Conservation (phyloP, 495 filamentous ascomycete species). For the Tirmania nivea region DNA sequence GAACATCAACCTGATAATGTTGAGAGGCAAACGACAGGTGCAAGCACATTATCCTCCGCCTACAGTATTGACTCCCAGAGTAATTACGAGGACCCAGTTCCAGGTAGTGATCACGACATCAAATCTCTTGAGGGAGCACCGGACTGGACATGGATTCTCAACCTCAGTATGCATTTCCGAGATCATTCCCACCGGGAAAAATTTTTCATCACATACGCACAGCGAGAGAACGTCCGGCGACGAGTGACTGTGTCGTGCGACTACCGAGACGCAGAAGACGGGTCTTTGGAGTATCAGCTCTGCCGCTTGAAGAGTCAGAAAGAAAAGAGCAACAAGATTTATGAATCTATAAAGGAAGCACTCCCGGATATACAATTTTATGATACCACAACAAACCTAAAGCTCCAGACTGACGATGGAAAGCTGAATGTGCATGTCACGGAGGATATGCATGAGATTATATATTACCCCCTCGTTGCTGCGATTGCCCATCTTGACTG, state of each 20-base stretch:
- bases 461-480: slow-evolving; percentile 57
- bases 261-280: slow-evolving; percentile 58
- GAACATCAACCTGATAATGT: background rate
- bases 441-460: slow-evolving; percentile 93
- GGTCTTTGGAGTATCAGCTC: slow-evolving; percentile 71
- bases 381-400: slow-evolving; percentile 86
- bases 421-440: slow-evolving; percentile 91
- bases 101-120: too few relatives aligned
- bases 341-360: slow-evolving; percentile 85
- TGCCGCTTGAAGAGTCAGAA: slow-evolving; percentile 59
- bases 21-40: background rate
- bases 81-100: background rate
- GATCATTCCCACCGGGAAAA: slow-evolving; percentile 90
- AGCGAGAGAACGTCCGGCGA: slow-evolving; percentile 50
- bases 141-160: slow-evolving; percentile 82
- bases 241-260: slow-evolving; percentile 86
- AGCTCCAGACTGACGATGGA: slow-evolving; percentile 73
- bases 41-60: background rate
- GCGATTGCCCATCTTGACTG: slow-evolving; percentile 57
- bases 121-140: slow-evolving; percentile 32
- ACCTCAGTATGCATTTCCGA: slow-evolving; percentile 95
- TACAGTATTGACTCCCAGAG: background rate
- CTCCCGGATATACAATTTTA: slow-evolving; percentile 86
- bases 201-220: slow-evolving; percentile 88
- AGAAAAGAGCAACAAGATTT: slow-evolving; percentile 86